Conservation (phyloP, 2,329 filamentous ascomycete species). For the Aspergillus costaricaensis region DNA sequence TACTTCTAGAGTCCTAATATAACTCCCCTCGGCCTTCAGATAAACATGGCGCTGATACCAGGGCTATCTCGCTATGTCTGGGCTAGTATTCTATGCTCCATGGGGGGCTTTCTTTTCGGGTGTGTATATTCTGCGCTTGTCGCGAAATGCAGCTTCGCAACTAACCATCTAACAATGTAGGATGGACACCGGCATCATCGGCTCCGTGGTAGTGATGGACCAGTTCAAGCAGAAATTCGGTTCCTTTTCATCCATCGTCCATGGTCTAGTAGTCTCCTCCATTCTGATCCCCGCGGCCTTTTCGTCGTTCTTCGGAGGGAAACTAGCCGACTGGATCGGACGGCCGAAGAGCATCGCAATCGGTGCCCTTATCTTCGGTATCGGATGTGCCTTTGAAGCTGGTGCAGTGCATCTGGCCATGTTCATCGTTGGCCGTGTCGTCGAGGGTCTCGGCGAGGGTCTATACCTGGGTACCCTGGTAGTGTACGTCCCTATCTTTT, state of each 20-base stretch:
- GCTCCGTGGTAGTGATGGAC: conserved; percentile 61
- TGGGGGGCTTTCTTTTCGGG: not conserved
- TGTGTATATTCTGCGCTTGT: not conserved
- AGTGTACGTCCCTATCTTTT: conserved; percentile 38
- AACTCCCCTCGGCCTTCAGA: no score
- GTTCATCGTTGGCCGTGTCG: conserved; percentile 57
- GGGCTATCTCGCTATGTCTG: not conserved
- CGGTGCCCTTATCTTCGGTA: conserved; percentile 54
- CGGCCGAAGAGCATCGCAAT: conserved; percentile 52
- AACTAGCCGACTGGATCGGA: conserved; percentile 56
- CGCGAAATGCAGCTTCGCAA: no score
- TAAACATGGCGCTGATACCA: not conserved
- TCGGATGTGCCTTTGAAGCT: conserved; percentile 57
- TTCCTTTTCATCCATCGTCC: conserved; percentile 52
- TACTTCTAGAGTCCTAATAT: no score
- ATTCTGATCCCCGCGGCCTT: conserved; percentile 61
- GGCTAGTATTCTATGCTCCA: not conserved
- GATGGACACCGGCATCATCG: conserved; percentile 59
- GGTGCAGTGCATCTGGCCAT: conserved; percentile 51
- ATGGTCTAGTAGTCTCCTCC: conserved; percentile 61
- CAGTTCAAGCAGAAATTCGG: conserved; percentile 55
- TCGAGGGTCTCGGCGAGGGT: conserved; percentile 63
- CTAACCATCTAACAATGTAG: not conserved
- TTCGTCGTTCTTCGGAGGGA: conserved; percentile 59
- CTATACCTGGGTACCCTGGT: conserved; percentile 57